phyloP scores from a whole-genome alignment of 2,329 filamentous ascomycete genomes.

The Colletotrichum coccodes region DNA sequence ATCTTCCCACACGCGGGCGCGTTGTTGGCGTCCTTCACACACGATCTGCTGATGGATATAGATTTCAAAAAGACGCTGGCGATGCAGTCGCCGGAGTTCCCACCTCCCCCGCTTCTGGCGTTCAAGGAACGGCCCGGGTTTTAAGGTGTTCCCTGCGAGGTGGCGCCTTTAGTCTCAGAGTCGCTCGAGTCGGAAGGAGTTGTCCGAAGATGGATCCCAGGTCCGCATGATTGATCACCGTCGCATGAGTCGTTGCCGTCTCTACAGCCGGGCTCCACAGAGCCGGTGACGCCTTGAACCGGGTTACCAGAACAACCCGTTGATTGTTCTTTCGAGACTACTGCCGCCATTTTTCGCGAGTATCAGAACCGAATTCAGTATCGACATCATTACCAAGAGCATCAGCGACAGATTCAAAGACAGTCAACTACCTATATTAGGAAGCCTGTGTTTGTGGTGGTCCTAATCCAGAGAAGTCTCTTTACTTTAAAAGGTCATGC shows the following conservation, averaged over 20 bases:
- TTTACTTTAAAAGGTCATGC: background rate
- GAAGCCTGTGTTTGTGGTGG: background rate
- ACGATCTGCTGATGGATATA: background rate
- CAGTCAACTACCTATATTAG: too few relatives aligned
- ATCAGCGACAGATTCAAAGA: background rate
- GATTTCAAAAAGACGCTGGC: background rate
- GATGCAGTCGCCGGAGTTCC: background rate
- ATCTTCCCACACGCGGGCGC: conserved; percentile 2
- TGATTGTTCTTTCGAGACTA: background rate
- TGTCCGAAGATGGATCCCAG: background rate
- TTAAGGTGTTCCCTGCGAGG: background rate
- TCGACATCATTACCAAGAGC: background rate
- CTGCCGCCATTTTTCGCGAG: background rate
- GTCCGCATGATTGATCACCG: background rate
- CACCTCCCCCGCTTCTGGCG: background rate
- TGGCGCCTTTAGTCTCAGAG: background rate
- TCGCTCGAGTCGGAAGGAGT: background rate
- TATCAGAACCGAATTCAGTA: background rate
- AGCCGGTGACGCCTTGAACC: background rate
- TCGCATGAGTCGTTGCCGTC: background rate
- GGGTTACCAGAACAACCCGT: too few relatives aligned
- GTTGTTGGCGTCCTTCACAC: background rate
- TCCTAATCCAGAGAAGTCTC: background rate
- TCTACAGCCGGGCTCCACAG: background rate
- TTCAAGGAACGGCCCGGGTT: background rate